phyloP scores from a whole-genome alignment of 805 yeast species.

The Helenozyma rhizophorensis region DNA sequence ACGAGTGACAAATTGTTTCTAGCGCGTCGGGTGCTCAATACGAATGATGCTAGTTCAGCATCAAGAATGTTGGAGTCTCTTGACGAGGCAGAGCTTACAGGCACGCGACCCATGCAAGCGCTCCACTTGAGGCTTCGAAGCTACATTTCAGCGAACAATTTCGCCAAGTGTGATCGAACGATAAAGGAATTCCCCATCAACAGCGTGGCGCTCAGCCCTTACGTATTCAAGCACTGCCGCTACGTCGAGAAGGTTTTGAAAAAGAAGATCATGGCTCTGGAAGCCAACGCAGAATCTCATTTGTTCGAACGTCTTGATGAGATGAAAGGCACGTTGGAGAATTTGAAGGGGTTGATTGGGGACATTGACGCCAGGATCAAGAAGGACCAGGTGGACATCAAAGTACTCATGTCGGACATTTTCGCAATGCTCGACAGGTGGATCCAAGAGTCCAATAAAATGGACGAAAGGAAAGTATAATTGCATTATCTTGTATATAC shows the following conservation, averaged over 20 bases:
- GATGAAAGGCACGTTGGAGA: slow-evolving; percentile 10
- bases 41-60: slow-evolving; percentile 22
- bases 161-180: slow-evolving; percentile 12
- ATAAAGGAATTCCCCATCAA: slow-evolving; percentile 31
- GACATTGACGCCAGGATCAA: slow-evolving; percentile 30
- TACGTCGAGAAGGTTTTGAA: slow-evolving; percentile 23
- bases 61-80: slow-evolving; percentile 19
- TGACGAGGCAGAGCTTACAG: slow-evolving; percentile 20
- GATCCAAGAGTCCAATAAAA: slow-evolving; percentile 13
- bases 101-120: slow-evolving; percentile 21
- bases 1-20: slow-evolving; percentile 26
- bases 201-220: slow-evolving; percentile 28
- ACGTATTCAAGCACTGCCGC: slow-evolving; percentile 28
- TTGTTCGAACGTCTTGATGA: neutral
- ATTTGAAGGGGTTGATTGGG: slow-evolving; percentile 30
- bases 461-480: slow-evolving; percentile 6
- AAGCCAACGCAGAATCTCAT: neutral
- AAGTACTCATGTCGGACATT: slow-evolving; percentile 15
- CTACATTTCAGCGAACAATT: slow-evolving; percentile 17
- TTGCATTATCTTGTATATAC: neutral
- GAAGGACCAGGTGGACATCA: slow-evolving; percentile 28
- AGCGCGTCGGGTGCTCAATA: slow-evolving; percentile 28
- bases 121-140: slow-evolving; percentile 25
- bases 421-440: slow-evolving; percentile 25
- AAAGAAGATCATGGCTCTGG: slow-evolving; percentile 11